A percentile compares a stretch with the other conserved stretches of the same genome.
Conservation (phyloP, 768 basidiomycete species). For the Lactarius vividus region DNA sequence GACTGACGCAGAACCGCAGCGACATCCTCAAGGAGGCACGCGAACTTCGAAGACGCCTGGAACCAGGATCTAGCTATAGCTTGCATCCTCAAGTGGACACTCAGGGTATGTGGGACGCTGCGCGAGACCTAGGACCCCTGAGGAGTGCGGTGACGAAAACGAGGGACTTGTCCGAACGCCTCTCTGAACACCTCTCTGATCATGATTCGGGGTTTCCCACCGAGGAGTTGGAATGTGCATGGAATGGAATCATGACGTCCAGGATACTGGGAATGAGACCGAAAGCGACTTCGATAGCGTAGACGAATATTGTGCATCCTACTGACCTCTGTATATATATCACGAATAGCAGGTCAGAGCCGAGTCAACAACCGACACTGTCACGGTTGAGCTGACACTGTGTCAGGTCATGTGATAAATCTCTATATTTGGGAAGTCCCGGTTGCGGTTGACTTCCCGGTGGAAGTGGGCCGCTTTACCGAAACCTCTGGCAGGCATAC, state of each 20-base stretch:
- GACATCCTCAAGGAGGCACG: neutral
- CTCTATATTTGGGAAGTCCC: too few species aligned
- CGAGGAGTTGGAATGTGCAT: conserved; percentile 14
- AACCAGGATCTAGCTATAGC: neutral
- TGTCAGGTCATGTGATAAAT: too few species aligned
- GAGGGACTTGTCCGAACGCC: conserved; percentile 4
- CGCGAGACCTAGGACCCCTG: neutral
- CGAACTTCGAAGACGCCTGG: neutral
- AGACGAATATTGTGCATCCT: neutral
- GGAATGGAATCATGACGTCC: conserved; percentile 18
- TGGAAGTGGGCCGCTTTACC: too few species aligned
- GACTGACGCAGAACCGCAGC: neutral
- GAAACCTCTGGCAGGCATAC: too few species aligned
- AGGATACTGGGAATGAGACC: neutral
- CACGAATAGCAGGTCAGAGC: neutral
- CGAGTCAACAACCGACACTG: neutral
- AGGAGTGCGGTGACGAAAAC: conserved; percentile 6
- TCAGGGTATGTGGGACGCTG: neutral
- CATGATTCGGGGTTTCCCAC: neutral
- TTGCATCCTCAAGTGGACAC: neutral
- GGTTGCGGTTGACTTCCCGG: too few species aligned
- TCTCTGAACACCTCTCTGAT: conserved; percentile 7
- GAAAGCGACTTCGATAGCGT: neutral
- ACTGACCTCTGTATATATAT: neutral
- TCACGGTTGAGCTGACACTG: too few species aligned